Base-by-base conservation (phyloP, 352 stramenopile species). In the Phytopythium vexans region DNA sequence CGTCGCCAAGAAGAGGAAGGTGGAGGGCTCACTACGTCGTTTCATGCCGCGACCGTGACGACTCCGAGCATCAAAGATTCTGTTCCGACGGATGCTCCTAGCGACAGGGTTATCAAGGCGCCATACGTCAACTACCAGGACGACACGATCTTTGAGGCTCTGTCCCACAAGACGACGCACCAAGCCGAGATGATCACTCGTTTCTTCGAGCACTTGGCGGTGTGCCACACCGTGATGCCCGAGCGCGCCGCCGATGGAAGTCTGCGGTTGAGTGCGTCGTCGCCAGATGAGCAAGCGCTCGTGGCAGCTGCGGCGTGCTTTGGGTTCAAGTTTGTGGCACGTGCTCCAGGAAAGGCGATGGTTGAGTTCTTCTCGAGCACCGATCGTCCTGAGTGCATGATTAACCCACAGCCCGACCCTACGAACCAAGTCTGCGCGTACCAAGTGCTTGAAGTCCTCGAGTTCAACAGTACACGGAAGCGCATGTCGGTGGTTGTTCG, bases 161-260 rank as follows among this genome's bases (percentile, higher is more conserved):
- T 83, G 16, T 14, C 63, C 8, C 54, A 76, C 58, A 72, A 72
- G 49, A 63, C 58, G 10, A 81, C 60, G 33, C 12, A 15, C 1
- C 76, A 89, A n/a, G 71, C 76, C 2, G 63, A 72, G 12, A 53
- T 52, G 34, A 91, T 97, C 41, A 44, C 49, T 0, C 41, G 60
- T 1, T 97, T 97, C 57, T 97, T 89, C 36, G 86, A 96, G 44
- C 82, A 95, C 63, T 60, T 97, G 32, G 65, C 88, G 4, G 74
- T 97, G 10, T 98, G 93, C 65, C 94, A 99, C 72, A 99, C 97
- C 5, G 96, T 99, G 34, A 98, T 99, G 65, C 95, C 98, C 0
- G 97, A 99, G 68, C 92, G 88, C 10, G 85, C 96, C 34, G 50
- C 94, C 0, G 94, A 97, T 43, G 86, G 84, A 4, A 83, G 62